Conservation (phyloP, 768 basidiomycete species). For the Phylloporus arenicola region DNA sequence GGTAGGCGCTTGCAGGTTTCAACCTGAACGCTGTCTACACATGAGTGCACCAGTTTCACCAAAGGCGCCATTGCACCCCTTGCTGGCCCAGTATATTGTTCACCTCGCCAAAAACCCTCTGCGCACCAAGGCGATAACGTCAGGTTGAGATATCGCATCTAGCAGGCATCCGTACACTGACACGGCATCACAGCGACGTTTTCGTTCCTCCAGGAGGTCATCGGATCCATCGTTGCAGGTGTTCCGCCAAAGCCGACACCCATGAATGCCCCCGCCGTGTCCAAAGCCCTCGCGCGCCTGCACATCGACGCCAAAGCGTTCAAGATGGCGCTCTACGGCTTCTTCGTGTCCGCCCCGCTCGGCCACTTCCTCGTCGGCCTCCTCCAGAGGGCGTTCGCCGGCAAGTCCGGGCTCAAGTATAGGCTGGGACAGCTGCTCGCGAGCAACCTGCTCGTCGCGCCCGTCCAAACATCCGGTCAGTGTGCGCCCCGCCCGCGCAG, state of each 20-base stretch:
- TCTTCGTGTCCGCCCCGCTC: conserved; percentile 78
- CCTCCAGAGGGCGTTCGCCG: conserved; percentile 73
- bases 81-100: conserved; percentile 65
- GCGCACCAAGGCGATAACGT: conserved; percentile 75
- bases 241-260: conserved; percentile 45
- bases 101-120: conserved; percentile 66
- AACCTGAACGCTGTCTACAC: background rate
- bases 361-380: conserved; percentile 67
- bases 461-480: conserved; percentile 66
- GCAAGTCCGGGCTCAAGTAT: conserved; percentile 57
- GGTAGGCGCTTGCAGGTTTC: background rate
- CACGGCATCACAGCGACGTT: conserved; percentile 36
- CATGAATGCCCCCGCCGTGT: conserved; percentile 49
- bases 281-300: conserved; percentile 47
- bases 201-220: conserved; percentile 74
- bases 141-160: conserved; percentile 39
- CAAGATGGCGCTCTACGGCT: conserved; percentile 83
- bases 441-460: conserved; percentile 71
- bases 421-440: conserved; percentile 71
- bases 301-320: conserved; percentile 67
- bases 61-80: conserved; percentile 32
- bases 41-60: conserved; percentile 36
- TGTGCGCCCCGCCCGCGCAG: background rate
- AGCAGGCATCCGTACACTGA: background rate
- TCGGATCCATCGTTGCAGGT: conserved; percentile 67